Conservation (phyloP, 208 protist genomes). For the Paratrypanosoma confusum region DNA sequence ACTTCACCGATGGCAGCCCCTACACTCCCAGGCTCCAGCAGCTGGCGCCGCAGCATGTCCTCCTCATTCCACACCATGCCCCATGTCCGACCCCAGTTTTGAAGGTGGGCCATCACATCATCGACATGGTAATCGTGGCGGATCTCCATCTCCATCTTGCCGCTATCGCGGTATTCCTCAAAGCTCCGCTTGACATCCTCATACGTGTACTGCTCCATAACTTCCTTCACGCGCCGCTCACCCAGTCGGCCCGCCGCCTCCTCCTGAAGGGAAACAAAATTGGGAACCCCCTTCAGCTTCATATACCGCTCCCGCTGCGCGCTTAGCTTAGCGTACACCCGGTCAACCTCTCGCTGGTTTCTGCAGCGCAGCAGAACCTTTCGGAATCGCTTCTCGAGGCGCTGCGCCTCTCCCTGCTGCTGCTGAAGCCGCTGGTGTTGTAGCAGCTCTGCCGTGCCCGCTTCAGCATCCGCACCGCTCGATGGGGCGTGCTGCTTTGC, state of each 20-base stretch:
- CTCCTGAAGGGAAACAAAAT: slow-evolving; percentile 26
- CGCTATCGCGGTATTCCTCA: slow-evolving; percentile 47
- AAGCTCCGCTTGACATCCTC: slow-evolving; percentile 39
- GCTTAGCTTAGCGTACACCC: slow-evolving; percentile 30
- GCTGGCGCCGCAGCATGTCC: slow-evolving; percentile 13
- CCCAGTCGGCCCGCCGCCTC: slow-evolving; percentile 26
- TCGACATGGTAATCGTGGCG: slow-evolving; percentile 48
- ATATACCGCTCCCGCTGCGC: slow-evolving; percentile 35
- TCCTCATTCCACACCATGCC: slow-evolving; percentile 30
- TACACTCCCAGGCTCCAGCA: slow-evolving; percentile 15
- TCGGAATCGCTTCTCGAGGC: slow-evolving; percentile 17
- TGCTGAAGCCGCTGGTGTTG: slow-evolving; percentile 13
- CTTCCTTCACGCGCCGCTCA: slow-evolving; percentile 25
- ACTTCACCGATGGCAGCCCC: slow-evolving; percentile 42
- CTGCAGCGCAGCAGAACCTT: slow-evolving; percentile 35
- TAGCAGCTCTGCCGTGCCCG: slow-evolving; percentile 12
- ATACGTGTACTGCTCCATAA: slow-evolving; percentile 31
- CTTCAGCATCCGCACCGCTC: slow-evolving; percentile 5
- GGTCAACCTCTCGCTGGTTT: slow-evolving; percentile 41
- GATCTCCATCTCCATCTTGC: slow-evolving; percentile 46
- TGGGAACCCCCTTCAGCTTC: slow-evolving; percentile 20
- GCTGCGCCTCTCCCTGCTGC: slow-evolving; percentile 14
- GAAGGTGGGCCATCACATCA: slow-evolving; percentile 43
- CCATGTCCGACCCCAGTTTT: slow-evolving; percentile 61
- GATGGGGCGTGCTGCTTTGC: slow-evolving; percentile 7